Evolutionary conservation across 495 filamentous ascomycete genomes (phyloP).

Genomic region (Talaromyces stipitatus): DNA sequence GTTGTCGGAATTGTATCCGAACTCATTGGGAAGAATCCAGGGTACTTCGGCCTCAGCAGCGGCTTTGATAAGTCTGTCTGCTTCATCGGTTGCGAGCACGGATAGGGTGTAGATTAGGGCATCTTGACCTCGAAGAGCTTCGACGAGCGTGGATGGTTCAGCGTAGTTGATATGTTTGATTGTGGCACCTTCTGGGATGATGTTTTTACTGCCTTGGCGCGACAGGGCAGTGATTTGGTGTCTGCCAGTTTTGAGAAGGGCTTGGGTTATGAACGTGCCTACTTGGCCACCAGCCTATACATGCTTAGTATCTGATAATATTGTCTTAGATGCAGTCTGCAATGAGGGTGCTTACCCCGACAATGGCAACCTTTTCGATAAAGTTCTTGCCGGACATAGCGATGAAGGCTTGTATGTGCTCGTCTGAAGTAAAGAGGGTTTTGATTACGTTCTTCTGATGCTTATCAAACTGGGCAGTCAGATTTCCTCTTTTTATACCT

Average conservation of each 20-base stretch:
- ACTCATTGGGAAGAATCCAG: conserved; percentile 58
- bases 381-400: conserved; percentile 26
- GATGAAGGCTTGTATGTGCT: neutral
- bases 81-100: conserved; percentile 26
- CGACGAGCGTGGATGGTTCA: conserved; percentile 31
- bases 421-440: neutral
- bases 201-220: conserved; percentile 30
- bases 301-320: neutral
- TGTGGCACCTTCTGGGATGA: conserved; percentile 34
- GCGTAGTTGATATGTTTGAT: conserved; percentile 39
- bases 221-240: conserved; percentile 47
- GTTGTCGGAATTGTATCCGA: conserved; percentile 33
- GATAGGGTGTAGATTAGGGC: conserved; percentile 53
- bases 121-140: conserved; percentile 42
- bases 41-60: conserved; percentile 52
- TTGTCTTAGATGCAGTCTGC: neutral
- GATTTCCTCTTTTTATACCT: neutral
- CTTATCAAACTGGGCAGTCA: neutral
- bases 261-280: conserved; percentile 46
- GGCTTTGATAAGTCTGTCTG: conserved; percentile 43
- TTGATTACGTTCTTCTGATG: no score
- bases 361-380: conserved; percentile 39
- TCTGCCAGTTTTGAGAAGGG: conserved; percentile 39
- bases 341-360: conserved; percentile 28
- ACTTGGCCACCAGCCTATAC: conserved; percentile 41